Conservation (phyloP, 2,329 filamentous ascomycete genomes). For the Neonectria punicea region DNA sequence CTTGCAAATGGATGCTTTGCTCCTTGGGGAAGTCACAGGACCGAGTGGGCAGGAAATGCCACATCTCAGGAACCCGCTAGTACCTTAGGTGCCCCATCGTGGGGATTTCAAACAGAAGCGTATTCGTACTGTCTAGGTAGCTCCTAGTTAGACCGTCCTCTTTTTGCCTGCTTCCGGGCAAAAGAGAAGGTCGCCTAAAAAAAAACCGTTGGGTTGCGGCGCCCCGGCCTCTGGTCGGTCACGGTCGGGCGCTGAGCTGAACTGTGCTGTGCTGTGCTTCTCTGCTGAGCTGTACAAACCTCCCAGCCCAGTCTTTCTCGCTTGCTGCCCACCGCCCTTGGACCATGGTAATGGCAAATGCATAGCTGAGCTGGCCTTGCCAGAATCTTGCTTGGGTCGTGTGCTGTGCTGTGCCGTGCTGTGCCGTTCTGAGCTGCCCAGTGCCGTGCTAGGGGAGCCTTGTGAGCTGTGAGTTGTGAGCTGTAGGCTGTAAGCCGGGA, state of each 20-base stretch:
- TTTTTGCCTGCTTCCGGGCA: neutral
- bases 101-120: neutral
- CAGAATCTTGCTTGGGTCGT: slow-evolving; percentile 11
- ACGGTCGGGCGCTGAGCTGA: slow-evolving; percentile 10
- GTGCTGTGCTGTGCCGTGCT: slow-evolving; percentile 21
- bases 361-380: slow-evolving; percentile 20
- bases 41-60: neutral
- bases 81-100: neutral
- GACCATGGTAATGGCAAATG: slow-evolving; percentile 8
- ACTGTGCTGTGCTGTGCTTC: slow-evolving; percentile 12
- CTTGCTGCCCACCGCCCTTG: neutral
- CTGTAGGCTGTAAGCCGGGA: neutral
- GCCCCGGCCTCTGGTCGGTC: neutral
- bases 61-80: neutral
- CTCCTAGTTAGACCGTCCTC: too few species aligned
- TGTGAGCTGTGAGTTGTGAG: slow-evolving; percentile 3
- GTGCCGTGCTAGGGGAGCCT: neutral
- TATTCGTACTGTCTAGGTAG: neutral
- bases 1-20: neutral
- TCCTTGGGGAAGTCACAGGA: neutral
- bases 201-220: slow-evolving; percentile 11
- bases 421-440: slow-evolving; percentile 2
- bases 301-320: slow-evolving; percentile 14
- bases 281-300: slow-evolving; percentile 21
- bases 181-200: neutral